phyloP scores from a whole-genome alignment of 1,139 yeast genomes.

The Scheffersomyces quercinus region DNA sequence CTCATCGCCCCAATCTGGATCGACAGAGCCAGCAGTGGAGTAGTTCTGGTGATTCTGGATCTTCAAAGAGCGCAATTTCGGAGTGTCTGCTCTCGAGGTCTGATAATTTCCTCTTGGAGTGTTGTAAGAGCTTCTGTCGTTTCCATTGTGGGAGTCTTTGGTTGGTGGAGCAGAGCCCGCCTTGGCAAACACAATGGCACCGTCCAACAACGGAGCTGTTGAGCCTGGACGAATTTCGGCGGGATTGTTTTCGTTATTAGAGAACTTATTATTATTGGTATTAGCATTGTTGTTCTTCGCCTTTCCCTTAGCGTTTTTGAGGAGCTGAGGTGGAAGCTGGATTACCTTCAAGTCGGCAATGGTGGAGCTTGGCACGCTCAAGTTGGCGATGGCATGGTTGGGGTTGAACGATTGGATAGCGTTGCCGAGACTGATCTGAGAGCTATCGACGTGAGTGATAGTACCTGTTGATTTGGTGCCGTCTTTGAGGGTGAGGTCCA shows the following conservation, averaged over 20 bases:
- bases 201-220: slow-evolving; percentile 18
- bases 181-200: slow-evolving; percentile 29
- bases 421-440: slow-evolving; percentile 38
- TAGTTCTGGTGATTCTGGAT: background rate
- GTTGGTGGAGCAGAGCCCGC: slow-evolving; percentile 6
- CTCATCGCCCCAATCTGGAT: slow-evolving; percentile 51
- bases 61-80: slow-evolving; percentile 11
- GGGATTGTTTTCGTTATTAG: slow-evolving; percentile 4
- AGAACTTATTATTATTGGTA: slow-evolving; percentile 9
- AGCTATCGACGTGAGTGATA: slow-evolving; percentile 45
- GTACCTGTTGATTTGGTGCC: slow-evolving; percentile 48
- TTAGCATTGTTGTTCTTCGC: slow-evolving; percentile 8
- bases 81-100: slow-evolving; percentile 14
- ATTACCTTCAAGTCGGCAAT: slow-evolving; percentile 53
- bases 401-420: slow-evolving; percentile 26
- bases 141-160: background rate
- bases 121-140: background rate
- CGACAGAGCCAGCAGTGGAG: slow-evolving; percentile 12
- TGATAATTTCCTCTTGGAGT: background rate
- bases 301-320: slow-evolving; percentile 20
- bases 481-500: slow-evolving; percentile 49
- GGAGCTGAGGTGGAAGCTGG: slow-evolving; percentile 43
- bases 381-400: slow-evolving; percentile 15
- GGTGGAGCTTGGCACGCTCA: slow-evolving; percentile 31
- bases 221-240: slow-evolving; percentile 1